Percentiles rank a stretch among this genome's conserved stretches.
phyloP scores from a whole-genome alignment of 371 early-diverging fungal genomes.

The Sporodiniella umbellata region DNA sequence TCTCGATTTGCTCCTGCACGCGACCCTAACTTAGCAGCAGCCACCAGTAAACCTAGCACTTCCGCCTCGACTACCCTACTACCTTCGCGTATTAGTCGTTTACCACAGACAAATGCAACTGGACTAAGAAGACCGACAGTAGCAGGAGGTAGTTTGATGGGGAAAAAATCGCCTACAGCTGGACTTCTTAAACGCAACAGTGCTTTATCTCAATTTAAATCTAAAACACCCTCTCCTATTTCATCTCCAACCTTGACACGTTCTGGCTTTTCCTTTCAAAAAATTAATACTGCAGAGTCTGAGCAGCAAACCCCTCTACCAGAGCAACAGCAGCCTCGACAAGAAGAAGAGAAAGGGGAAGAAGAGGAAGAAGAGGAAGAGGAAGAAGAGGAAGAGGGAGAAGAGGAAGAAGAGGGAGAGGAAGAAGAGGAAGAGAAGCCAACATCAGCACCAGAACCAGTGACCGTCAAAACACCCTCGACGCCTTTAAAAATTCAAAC shows the following conservation, averaged over 20 bases:
- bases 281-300: background rate
- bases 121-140: slow-evolving; percentile 3
- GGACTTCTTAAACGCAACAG: slow-evolving; percentile 11
- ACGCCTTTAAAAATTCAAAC: slow-evolving; percentile 6
- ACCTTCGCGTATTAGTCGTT: slow-evolving; percentile 25
- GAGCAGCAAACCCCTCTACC: slow-evolving; percentile 1
- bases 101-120: slow-evolving; percentile 7
- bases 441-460: slow-evolving; percentile 1
- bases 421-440: background rate
- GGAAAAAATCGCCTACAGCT: slow-evolving; percentile 13
- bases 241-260: slow-evolving; percentile 5
- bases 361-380: slow-evolving; percentile 11
- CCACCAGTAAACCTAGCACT: slow-evolving; percentile 10
- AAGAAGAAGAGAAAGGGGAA: slow-evolving; percentile 1
- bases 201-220: slow-evolving; percentile 1
- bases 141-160: slow-evolving; percentile 1
- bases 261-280: background rate
- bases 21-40: slow-evolving; percentile 22
- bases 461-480: slow-evolving; percentile 6
- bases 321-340: slow-evolving; percentile 5
- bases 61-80: slow-evolving; percentile 26
- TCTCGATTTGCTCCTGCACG: slow-evolving; percentile 27
- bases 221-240: slow-evolving; percentile 1
- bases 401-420: background rate
- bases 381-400: slow-evolving; percentile 7